These are phyloP conservation scores for Skeletonema tropicum DNA, from an alignment of 108 stramenopile species.

Conservation along the genomic window DNA sequence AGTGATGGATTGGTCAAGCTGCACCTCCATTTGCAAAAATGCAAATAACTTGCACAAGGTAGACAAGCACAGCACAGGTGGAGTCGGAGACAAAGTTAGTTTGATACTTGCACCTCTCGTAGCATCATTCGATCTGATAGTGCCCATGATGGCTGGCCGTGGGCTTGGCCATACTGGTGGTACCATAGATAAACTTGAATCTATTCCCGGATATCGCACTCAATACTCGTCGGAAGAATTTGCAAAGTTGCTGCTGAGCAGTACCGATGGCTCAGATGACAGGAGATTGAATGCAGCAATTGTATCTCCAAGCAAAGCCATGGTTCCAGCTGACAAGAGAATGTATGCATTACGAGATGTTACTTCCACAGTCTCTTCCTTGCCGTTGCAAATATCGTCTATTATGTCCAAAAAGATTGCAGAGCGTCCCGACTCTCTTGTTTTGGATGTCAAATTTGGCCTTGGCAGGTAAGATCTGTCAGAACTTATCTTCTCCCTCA, in stretches of 20 bases:
- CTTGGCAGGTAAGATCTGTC: not conserved
- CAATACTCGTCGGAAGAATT: conserved; percentile 54
- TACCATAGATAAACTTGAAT: conserved; percentile 88
- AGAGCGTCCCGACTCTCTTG: conserved; percentile 75
- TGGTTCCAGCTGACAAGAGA: conserved; percentile 80
- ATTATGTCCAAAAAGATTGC: conserved; percentile 90
- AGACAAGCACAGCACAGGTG: conserved; percentile 86
- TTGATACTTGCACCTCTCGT: conserved; percentile 82
- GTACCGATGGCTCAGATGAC: not conserved
- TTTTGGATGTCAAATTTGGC: conserved; percentile 82
- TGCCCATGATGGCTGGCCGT: conserved; percentile 89
- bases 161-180: conserved; percentile 89
- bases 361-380: conserved; percentile 67
- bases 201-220: conserved; percentile 71
- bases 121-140: conserved; percentile 61
- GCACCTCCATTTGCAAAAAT: not conserved
- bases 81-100: conserved; percentile 85
- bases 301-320: conserved; percentile 54
- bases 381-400: conserved; percentile 76
- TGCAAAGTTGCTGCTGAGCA: conserved; percentile 44
- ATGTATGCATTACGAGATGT: conserved; percentile 89
- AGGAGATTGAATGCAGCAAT: conserved; percentile 46
- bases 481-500: conserved; percentile 5
- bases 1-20: conserved; percentile 57
- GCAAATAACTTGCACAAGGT: conserved; percentile 32